A percentile compares a stretch with the other conserved stretches of the same genome.
Conservation (phyloP, 208 protist genomes). For the Naegleria lovaniensis region DNA sequence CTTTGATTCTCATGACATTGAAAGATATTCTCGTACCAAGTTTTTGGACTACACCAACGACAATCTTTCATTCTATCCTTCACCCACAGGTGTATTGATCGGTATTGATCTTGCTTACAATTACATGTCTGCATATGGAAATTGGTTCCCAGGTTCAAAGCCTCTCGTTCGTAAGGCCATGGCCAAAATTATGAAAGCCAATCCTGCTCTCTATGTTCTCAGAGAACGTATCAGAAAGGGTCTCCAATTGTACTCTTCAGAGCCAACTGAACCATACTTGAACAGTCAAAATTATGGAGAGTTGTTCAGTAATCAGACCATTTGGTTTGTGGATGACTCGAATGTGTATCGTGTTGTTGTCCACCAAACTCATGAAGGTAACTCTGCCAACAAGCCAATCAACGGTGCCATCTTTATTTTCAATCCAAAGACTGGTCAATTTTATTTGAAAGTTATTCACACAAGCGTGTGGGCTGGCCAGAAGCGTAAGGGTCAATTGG, state of each 20-base stretch:
- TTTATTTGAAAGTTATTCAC: constrained; percentile 99
- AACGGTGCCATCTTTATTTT: constrained; percentile 99
- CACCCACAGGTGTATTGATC: constrained; percentile 95
- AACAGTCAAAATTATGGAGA: constrained; percentile 97
- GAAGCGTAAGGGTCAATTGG: constrained; percentile 99
- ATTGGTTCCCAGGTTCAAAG: constrained; percentile 98
- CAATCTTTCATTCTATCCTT: constrained; percentile 97
- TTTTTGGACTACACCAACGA: constrained; percentile 99
- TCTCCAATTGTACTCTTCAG: constrained; percentile 98
- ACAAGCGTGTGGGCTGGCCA: constrained; percentile 98
- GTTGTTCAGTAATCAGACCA: constrained; percentile 98
- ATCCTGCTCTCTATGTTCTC: constrained; percentile 98
- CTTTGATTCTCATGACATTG: constrained; percentile 99
- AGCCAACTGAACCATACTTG: constrained; percentile 99
- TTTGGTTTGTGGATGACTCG: constrained; percentile 99
- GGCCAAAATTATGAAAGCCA: constrained; percentile 98
- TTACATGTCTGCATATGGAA: constrained; percentile 93
- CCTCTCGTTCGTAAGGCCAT: constrained; percentile 93
- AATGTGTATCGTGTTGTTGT: constrained; percentile 99
- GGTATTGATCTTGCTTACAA: constrained; percentile 99
- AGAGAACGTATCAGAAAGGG: constrained; percentile 98
- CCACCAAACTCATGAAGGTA: constrained; percentile 99
- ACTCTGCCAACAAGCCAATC: constrained; percentile 89
- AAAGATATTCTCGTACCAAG: constrained; percentile 96
- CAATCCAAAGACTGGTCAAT: constrained; percentile 97